Evolutionary conservation across 495 filamentous ascomycete genomes (phyloP).

Genomic region (Chaetomidium leptoderma): DNA sequence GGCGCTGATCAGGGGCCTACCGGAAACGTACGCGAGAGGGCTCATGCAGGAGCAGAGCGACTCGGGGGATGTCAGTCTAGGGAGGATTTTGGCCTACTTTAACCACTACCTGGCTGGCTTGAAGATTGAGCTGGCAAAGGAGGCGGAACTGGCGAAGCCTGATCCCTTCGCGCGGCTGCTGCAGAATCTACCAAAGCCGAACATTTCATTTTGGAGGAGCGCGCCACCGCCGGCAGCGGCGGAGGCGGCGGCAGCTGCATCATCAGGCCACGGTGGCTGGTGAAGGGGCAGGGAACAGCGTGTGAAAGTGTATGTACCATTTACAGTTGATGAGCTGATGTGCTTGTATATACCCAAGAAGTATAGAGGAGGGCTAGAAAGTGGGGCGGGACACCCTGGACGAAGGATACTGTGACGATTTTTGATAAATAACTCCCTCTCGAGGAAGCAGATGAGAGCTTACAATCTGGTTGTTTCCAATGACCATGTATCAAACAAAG

Average conservation of each 20-base stretch:
- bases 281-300: not conserved
- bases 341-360: conserved; percentile 7
- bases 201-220: not conserved
- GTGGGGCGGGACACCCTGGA: no score
- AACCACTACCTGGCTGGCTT: not conserved
- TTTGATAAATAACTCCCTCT: no score
- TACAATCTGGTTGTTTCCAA: no score
- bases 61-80: not conserved
- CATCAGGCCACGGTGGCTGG: not conserved
- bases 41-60: not conserved
- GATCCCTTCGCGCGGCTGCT: not conserved
- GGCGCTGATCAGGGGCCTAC: conserved; percentile 1
- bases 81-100: not conserved
- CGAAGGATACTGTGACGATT: no score
- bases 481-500: no score
- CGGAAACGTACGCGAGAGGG: not conserved
- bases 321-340: no score
- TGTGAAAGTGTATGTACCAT: not conserved
- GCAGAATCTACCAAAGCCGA: not conserved
- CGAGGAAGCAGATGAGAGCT: no score
- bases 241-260: not conserved
- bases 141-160: not conserved
- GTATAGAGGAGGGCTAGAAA: not conserved
- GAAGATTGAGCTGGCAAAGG: not conserved
- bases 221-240: not conserved